Evolutionary conservation across 768 basidiomycete genomes (phyloP).

Genomic region (Asterophora parasitica): DNA sequence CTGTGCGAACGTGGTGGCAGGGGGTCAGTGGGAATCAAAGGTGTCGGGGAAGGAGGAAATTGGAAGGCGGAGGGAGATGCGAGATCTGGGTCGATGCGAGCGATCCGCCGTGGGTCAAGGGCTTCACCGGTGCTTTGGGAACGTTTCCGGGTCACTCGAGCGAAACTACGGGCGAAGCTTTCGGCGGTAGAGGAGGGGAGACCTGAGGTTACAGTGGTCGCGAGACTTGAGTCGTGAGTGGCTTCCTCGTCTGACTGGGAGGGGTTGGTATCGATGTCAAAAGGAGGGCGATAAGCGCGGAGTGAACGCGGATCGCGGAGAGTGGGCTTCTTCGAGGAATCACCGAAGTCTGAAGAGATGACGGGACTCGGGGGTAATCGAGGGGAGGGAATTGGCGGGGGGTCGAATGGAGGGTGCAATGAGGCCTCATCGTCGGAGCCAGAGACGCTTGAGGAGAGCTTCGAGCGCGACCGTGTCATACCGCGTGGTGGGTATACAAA

Average conservation of each 20-base stretch:
- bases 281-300: not conserved
- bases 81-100: constrained; percentile 21
- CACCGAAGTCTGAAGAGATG: constrained; percentile 5
- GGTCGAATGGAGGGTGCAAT: not conserved
- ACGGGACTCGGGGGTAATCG: constrained; percentile 7
- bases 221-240: constrained; percentile 11
- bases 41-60: constrained; percentile 30
- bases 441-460: constrained; percentile 23
- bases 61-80: constrained; percentile 38
- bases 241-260: constrained; percentile 6
- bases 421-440: constrained; percentile 23
- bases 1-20: constrained; percentile 16
- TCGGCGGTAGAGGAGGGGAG: constrained; percentile 13
- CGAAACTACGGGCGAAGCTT: constrained; percentile 4
- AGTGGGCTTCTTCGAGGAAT: constrained; percentile 2
- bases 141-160: constrained; percentile 31
- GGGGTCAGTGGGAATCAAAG: constrained; percentile 18
- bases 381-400: constrained; percentile 3
- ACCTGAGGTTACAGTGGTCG: constrained; percentile 14
- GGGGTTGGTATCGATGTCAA: not conserved
- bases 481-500: constrained; percentile 54
- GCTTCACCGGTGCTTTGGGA: constrained; percentile 38
- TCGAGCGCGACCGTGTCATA: constrained; percentile 28
- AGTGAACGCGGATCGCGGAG: constrained; percentile 4
- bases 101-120: constrained; percentile 10